Evolutionary conservation across 2,329 filamentous ascomycete genomes (phyloP), one percentile per base, ranked within the genome.

Genomic region (Ilyonectria robusta): DNA sequence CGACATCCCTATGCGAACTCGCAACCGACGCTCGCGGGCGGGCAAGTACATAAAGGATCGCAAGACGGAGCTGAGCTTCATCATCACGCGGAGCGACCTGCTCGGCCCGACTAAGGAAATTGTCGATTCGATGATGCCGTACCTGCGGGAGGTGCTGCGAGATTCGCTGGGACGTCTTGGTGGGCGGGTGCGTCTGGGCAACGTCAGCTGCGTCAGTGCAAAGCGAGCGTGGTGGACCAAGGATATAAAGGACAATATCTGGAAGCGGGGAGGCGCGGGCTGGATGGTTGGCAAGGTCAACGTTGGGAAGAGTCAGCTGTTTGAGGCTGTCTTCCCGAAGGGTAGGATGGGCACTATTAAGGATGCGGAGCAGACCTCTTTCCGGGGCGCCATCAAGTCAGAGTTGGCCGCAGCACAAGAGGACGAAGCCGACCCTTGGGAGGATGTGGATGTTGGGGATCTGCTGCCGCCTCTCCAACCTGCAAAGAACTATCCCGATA

Each of bases 251-350:
- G 91, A 97, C 72, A 92, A 95, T 54, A 94, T 99, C 53, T 95
- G 91, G 87, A 83, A 90, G 48, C 89, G 93, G 55, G 94, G 94
- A 4, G 95, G 95, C 5, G 96, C 91, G 17, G 92, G 93, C 17
- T 99, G 96, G 95, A 91, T 99, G 85, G 93, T 99, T 3, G 96
- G 96, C n/a, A 98, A 97, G 80, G 94, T 94, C 69, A 99, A 99
- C 77, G 97, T 98, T 2, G 97, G 96, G 26, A 99, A 99, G 82
- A 98, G 95, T 74, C 92, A 92, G 76, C 87, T 99, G 2, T 97
- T 98, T 67, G 91, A 96, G 73, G 88, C 91, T 5, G 90, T 98
- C 8, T 97, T 95, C 75, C 95, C 97, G 4, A 95, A 93, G 84
- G 91, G 90, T 29, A 86, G 85, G 40, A 86, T 85, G 82, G 84